phyloP scores from a whole-genome alignment of 257 asterid species.

The Coffea canephora region DNA sequence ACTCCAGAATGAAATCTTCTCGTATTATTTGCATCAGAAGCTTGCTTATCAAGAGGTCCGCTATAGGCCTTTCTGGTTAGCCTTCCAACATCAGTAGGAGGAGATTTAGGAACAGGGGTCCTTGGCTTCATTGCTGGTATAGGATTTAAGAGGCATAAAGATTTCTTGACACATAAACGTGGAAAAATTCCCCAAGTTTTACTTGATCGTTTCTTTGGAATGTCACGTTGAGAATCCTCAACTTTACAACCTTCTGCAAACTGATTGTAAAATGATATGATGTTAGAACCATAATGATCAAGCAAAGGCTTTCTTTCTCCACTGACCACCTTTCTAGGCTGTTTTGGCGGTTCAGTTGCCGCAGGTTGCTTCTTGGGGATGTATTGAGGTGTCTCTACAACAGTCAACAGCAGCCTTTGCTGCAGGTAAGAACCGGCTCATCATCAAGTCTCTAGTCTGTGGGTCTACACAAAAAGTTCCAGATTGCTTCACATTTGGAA shows the following conservation, averaged over 20 bases:
- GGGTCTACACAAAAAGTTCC: constrained; percentile 53
- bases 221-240: constrained; percentile 31
- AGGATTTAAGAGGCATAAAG: constrained; percentile 69
- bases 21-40: constrained; percentile 47
- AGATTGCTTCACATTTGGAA: constrained; percentile 48
- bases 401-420: constrained; percentile 91
- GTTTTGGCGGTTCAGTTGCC: constrained; percentile 43
- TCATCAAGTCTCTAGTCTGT: constrained; percentile 78
- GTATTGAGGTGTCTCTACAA: constrained; percentile 62
- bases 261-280: constrained; percentile 33
- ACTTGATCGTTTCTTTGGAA: constrained; percentile 53
- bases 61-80: constrained; percentile 72
- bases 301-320: constrained; percentile 53
- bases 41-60: constrained; percentile 84
- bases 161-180: constrained; percentile 70
- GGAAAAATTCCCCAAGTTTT: constrained; percentile 82
- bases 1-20: constrained; percentile 75
- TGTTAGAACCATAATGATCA: constrained; percentile 36
- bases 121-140: constrained; percentile 56
- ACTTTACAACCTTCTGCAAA: constrained; percentile 50
- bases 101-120: constrained; percentile 49
- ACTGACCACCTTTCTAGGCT: constrained; percentile 44
- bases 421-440: constrained; percentile 85
- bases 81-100: constrained; percentile 43
- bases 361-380: constrained; percentile 44